These are phyloP conservation scores for Alternaria postmessia DNA, from an alignment of 2,329 filamentous ascomycete species.

Conservation along the genomic window DNA sequence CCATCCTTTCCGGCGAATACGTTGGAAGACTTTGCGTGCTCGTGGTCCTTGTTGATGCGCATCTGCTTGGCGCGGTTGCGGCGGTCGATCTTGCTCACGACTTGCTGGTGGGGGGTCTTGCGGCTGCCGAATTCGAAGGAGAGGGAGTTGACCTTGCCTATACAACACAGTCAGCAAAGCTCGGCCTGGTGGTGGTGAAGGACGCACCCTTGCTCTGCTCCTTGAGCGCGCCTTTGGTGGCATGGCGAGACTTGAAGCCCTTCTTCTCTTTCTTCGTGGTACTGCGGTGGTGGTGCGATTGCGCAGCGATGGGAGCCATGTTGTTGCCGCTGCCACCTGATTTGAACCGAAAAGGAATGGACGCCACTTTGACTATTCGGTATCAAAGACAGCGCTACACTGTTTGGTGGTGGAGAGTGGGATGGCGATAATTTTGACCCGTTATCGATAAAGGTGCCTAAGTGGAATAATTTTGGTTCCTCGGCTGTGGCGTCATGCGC, in stretches of 20 bases:
- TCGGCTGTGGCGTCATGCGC: constrained; percentile 31
- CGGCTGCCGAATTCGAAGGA: constrained; percentile 72
- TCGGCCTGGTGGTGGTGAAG: not conserved
- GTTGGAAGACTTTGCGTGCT: constrained; percentile 78
- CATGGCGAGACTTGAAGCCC: constrained; percentile 89
- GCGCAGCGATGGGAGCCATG: constrained; percentile 73
- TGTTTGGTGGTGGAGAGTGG: constrained; percentile 26
- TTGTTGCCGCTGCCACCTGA: constrained; percentile 68
- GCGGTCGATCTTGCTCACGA: constrained; percentile 96
- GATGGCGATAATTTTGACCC: constrained; percentile 34
- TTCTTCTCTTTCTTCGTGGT: constrained; percentile 92
- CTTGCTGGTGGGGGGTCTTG: constrained; percentile 92
- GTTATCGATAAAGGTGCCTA: constrained; percentile 17
- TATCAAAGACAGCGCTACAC: constrained; percentile 19
- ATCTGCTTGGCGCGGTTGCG: constrained; percentile 94
- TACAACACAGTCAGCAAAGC: constrained; percentile 24
- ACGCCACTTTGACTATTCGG: constrained; percentile 44
- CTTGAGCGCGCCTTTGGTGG: constrained; percentile 86
- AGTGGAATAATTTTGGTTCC: constrained; percentile 22
- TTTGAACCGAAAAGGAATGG: constrained; percentile 82
- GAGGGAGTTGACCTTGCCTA: constrained; percentile 75
- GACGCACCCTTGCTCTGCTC: constrained; percentile 79
- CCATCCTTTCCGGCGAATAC: constrained; percentile 88
- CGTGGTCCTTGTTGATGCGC: constrained; percentile 81
- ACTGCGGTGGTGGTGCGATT: constrained; percentile 83